A percentile compares a stretch with the other conserved stretches of the same genome.
Evolutionary conservation across 805 yeast genomes (phyloP).

Genomic region (Maudiozyma bulderi): DNA sequence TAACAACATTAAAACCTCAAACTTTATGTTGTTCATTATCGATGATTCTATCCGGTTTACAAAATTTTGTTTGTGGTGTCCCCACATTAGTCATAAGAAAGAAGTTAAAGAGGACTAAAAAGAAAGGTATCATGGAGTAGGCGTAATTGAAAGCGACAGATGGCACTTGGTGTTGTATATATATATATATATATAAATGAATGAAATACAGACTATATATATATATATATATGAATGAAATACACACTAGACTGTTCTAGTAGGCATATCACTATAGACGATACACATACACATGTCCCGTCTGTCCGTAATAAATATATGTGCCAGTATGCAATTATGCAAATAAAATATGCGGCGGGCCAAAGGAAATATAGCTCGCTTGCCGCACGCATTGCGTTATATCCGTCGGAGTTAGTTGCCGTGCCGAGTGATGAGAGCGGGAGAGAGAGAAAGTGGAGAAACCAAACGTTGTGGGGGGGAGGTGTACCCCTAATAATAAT

Average conservation of each 20-base stretch:
- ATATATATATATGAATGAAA: background rate
- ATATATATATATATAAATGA: background rate
- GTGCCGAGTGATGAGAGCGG: no score
- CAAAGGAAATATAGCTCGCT: no score
- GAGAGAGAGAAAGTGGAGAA: no score
- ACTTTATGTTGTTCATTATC: constrained; percentile 24
- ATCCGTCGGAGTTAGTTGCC: no score
- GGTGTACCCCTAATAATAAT: no score
- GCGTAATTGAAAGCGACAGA: background rate
- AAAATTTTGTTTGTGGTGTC: constrained; percentile 26
- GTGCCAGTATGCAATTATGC: no score
- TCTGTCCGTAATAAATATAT: no score
- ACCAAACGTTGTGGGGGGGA: no score
- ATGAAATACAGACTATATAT: background rate
- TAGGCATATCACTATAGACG: no score
- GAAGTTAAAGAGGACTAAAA: constrained; percentile 23
- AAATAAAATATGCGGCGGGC: no score
- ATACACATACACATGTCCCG: no score
- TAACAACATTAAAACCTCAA: constrained; percentile 29
- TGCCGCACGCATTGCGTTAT: no score
- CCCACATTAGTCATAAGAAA: constrained; percentile 27
- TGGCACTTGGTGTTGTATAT: background rate
- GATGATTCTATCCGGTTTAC: constrained; percentile 18
- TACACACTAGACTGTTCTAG: background rate
- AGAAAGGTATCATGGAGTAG: constrained; percentile 20